Base-by-base conservation (phyloP, 2,329 filamentous ascomycete species). In the Pseudomassariella vexata region DNA sequence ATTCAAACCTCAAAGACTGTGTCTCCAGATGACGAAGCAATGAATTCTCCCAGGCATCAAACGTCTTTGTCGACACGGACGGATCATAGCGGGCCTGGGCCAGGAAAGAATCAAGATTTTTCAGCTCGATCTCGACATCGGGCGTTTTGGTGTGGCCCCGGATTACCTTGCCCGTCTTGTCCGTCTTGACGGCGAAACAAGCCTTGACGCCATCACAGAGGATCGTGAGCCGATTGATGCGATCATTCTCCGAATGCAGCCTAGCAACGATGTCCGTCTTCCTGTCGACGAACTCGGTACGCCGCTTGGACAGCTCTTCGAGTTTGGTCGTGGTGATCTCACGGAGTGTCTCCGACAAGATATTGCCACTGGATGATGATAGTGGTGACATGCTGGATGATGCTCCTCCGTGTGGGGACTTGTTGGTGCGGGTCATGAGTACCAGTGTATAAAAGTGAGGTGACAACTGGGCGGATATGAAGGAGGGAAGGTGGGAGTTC, bases 311-410 rank as follows among this genome's bases (percentile, higher is more conserved):
- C 0, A 67, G 48, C 34, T 66, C 62, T 6, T 61, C 52, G 2
- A 67, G 57, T 30, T 67, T 67, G 26, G 57, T 61, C 24, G 55
- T 56, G 22, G 62, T 67, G 39, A 67, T 65, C 29, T 59, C 53
- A 23, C 58, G 59, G 1, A 67, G 52, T 1, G 62, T 66, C 36
- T 62, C 49, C 1, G 61, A 64, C 39, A 65, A 60, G 38, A 63
- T 58, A 34, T 57, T 59, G 19, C 57, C 43, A 30, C 28, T 36
- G 11, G 38, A 28, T 6, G 39, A 35, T 9, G 41, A n/a, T n/a
- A n/a, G n/a, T n/a, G n/a, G n/a, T n/a, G n/a, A n/a, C n/a, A n/a
- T n/a, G n/a, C n/a, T n/a, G n/a, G n/a, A n/a, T n/a, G n/a, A n/a
- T n/a, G n/a, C n/a, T n/a, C n/a, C n/a, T n/a, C n/a, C n/a, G n/a